phyloP scores from a whole-genome alignment of 495 filamentous ascomycete genomes.

The Hypoxylon intermedium region DNA sequence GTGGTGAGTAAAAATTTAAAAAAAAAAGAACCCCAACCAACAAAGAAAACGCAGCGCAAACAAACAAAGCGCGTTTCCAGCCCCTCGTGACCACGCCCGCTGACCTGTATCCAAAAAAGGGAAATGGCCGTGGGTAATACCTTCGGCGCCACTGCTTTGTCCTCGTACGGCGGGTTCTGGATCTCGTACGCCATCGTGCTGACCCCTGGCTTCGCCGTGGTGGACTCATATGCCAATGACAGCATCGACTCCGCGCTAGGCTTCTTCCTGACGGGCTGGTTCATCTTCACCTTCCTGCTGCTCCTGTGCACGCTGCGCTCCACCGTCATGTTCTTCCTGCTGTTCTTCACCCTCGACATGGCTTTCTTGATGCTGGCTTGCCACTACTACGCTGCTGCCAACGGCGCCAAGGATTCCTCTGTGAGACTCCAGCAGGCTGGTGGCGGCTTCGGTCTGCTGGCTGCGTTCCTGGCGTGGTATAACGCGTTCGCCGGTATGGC shows the following conservation, averaged over 20 bases:
- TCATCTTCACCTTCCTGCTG: slow-evolving; percentile 94
- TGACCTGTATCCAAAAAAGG: slow-evolving; percentile 59
- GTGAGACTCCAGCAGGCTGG: slow-evolving; percentile 72
- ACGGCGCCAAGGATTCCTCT: slow-evolving; percentile 31
- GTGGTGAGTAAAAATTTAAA: slow-evolving; percentile 86
- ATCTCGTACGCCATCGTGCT: slow-evolving; percentile 87
- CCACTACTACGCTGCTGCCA: slow-evolving; percentile 64
- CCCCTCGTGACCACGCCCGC: background rate
- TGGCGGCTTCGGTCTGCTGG: slow-evolving; percentile 85
- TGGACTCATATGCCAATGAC: slow-evolving; percentile 51
- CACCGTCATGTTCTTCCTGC: slow-evolving; percentile 92
- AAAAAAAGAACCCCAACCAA: too few species aligned
- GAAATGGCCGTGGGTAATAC: slow-evolving; percentile 99
- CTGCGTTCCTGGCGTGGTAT: slow-evolving; percentile 95
- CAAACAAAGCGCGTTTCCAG: background rate
- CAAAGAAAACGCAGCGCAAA: background rate
- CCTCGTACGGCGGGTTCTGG: slow-evolving; percentile 99
- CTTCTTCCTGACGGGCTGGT: slow-evolving; percentile 92
- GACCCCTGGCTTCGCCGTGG: slow-evolving; percentile 77
- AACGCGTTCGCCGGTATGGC: slow-evolving; percentile 95
- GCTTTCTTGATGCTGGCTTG: slow-evolving; percentile 89
- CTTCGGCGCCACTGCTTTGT: slow-evolving; percentile 95
- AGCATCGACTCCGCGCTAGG: slow-evolving; percentile 69
- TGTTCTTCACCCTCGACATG: slow-evolving; percentile 93
- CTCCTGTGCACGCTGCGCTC: slow-evolving; percentile 90